Conservation (phyloP, 768 basidiomycete genomes). For the Floccularia luteovirens region DNA sequence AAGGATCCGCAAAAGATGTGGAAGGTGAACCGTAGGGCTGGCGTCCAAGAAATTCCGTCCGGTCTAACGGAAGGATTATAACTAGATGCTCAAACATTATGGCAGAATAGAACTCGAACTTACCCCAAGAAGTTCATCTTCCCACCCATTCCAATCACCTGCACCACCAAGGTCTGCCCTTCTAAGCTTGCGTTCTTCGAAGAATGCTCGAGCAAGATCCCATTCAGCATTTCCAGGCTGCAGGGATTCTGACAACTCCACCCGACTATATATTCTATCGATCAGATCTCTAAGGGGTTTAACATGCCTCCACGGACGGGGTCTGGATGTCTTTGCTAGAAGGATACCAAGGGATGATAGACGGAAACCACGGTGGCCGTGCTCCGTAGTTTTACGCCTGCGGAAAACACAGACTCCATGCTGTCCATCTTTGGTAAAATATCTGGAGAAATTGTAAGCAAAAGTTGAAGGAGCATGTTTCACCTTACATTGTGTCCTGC, state of each 20-base stretch:
- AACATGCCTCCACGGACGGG: constrained; percentile 74
- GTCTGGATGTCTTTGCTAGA: constrained; percentile 52
- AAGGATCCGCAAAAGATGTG: constrained; percentile 68
- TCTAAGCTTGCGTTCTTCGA: constrained; percentile 52
- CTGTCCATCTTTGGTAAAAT: constrained; percentile 64
- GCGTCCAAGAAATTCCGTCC: constrained; percentile 18
- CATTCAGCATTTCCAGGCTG: constrained; percentile 51
- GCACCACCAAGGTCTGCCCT: constrained; percentile 44
- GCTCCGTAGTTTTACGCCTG: constrained; percentile 57
- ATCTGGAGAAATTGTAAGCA: constrained; percentile 27
- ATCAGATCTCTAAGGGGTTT: constrained; percentile 55
- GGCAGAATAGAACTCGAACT: constrained; percentile 2
- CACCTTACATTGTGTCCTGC: constrained; percentile 66
- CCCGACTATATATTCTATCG: constrained; percentile 40
- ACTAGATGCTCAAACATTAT: constrained; percentile 1
- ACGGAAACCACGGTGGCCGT: constrained; percentile 73
- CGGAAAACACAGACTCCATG: constrained; percentile 73
- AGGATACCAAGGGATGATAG: constrained; percentile 75
- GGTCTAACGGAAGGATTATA: constrained; percentile 8
- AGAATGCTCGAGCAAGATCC: constrained; percentile 56
- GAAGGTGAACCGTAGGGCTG: constrained; percentile 63
- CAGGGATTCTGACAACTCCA: constrained; percentile 37
- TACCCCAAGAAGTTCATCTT: constrained; percentile 53
- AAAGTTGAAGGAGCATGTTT: not conserved
- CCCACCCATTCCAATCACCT: constrained; percentile 65